Percentiles rank a stretch among this genome's conserved stretches.
Evolutionary conservation across 331 rosid genomes (phyloP).

Genomic region (Malus hybrid): DNA sequence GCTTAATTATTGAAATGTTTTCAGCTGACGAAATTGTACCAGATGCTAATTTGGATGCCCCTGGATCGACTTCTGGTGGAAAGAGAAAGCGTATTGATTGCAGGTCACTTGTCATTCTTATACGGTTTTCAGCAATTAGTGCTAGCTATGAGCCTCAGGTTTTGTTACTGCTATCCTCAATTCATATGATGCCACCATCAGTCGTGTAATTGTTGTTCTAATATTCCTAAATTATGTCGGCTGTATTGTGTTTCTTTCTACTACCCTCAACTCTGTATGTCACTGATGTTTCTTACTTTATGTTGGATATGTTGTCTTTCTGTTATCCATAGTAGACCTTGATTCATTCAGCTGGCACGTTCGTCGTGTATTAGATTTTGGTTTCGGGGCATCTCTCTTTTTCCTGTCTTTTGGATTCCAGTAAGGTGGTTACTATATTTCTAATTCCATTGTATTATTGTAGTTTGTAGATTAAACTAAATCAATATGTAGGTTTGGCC

Average conservation of each 20-base stretch:
- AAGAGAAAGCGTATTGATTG: constrained; percentile 59
- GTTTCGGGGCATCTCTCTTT: neutral
- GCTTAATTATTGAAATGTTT: constrained; percentile 29
- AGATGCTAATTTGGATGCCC: constrained; percentile 32
- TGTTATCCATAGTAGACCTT: neutral
- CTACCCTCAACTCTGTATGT: neutral
- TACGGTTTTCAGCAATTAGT: constrained; percentile 12
- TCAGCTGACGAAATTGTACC: constrained; percentile 45
- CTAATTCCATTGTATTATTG: neutral
- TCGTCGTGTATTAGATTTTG: neutral
- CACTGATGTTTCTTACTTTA: neutral
- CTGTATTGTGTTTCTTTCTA: neutral
- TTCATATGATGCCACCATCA: constrained; percentile 5
- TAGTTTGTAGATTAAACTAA: neutral
- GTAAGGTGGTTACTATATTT: neutral
- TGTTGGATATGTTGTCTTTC: neutral
- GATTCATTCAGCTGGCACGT: neutral
- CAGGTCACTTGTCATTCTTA: constrained; percentile 46
- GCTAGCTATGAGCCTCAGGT: constrained; percentile 7
- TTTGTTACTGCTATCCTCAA: neutral
- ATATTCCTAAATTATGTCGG: neutral
- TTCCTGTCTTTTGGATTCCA: neutral
- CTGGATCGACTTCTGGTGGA: constrained; percentile 35
- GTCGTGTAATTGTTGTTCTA: neutral
- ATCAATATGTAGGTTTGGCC: neutral